A percentile compares a stretch with the other conserved stretches of the same genome.
These are phyloP conservation scores for Kodamaea leandrae DNA, from an alignment of 805 yeast species.

Conservation along the genomic window DNA sequence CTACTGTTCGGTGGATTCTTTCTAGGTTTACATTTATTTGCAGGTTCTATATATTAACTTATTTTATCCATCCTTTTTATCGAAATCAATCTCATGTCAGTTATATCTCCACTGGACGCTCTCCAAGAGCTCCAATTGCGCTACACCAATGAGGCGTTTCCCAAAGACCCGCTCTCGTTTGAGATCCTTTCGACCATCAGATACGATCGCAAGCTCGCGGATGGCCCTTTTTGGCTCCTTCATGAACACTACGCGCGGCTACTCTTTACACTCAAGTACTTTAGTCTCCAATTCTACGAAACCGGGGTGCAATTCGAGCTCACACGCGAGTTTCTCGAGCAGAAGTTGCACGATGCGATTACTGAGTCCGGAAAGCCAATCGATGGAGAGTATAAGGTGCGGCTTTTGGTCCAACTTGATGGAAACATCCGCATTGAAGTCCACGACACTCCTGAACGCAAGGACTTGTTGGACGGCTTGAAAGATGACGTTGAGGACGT, in stretches of 20 bases:
- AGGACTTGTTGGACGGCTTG: slow-evolving; percentile 32
- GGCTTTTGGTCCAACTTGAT: slow-evolving; percentile 28
- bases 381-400: slow-evolving; percentile 29
- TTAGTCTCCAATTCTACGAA: slow-evolving; percentile 24
- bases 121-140: slow-evolving; percentile 5
- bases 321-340: slow-evolving; percentile 41
- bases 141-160: slow-evolving; percentile 11
- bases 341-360: slow-evolving; percentile 28
- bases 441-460: slow-evolving; percentile 24
- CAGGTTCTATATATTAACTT: too few species aligned
- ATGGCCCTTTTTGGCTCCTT: slow-evolving; percentile 53
- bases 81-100: background rate
- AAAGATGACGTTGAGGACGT: slow-evolving; percentile 1
- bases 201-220: slow-evolving; percentile 60
- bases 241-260: slow-evolving; percentile 64
- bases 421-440: slow-evolving; percentile 34
- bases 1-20: too few species aligned
- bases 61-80: background rate
- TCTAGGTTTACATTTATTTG: too few species aligned
- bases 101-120: background rate
- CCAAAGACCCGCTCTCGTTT: slow-evolving; percentile 34
- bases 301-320: slow-evolving; percentile 33
- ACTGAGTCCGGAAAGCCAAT: slow-evolving; percentile 19
- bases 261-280: slow-evolving; percentile 50
- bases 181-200: slow-evolving; percentile 69